Base-by-base conservation (phyloP, 345 rosid species). In the Cardiospermum halicacabum region DNA sequence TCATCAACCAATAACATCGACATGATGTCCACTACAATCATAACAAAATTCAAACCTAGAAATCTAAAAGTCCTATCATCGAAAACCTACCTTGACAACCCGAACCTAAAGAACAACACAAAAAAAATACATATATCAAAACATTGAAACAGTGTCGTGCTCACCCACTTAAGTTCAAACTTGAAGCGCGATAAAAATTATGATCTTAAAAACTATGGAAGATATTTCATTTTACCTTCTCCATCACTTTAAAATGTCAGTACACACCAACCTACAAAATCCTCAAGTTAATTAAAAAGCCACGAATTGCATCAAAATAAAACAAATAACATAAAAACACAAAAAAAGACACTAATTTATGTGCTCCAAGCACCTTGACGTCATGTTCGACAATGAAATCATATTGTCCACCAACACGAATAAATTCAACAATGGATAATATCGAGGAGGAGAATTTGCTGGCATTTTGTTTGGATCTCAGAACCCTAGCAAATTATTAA, bases 321-420 rank as follows among this genome's bases (percentile, higher is more conserved):
- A 28, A 24, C 7, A 21, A 45, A 53, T 5, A 8, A 43, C 3
- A 10, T 4, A 5, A 4, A 47, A 0, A 47, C 19, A 13, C n/a
- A n/a, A n/a, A 8, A 47, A 27, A 49, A 67, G 79, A 31, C 19
- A 63, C 58, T 16, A 53, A 94, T 96, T 96, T 94, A 78, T 94
- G 96, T 79, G 99, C 91, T 47, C 99, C 99, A 8, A 94, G 96
- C 80, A 89, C 99, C 87, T 94, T 91, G 7, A 94, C 96, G 69
- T 94, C 99, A 66, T 94, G 96, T 57, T 94, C 99, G 16, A 94
- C 96, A 24, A 94, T 86, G 77, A 94, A 94, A 76, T 94, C 97
- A 60, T 94, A 94, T 39, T 89, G 96, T 18, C 96, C 99, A 2
- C 86, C 89, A 0, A 91, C 85, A 19, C 97, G 84, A 53, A 94